Percentiles rank a stretch among this genome's conserved stretches.
phyloP scores from a whole-genome alignment of 331 rosid genomes.

The Saraca asoca region DNA sequence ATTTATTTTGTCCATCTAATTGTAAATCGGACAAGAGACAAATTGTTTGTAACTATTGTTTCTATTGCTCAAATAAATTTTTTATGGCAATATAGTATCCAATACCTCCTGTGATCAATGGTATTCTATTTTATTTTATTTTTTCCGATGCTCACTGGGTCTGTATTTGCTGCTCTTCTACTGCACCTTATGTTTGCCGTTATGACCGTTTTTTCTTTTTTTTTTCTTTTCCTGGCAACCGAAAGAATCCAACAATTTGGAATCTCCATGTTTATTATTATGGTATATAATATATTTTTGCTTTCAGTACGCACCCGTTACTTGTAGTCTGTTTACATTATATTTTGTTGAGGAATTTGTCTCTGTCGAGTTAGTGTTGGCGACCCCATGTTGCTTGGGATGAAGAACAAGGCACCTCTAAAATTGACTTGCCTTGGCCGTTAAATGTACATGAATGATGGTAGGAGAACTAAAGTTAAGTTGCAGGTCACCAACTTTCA shows the following conservation, averaged over 20 bases:
- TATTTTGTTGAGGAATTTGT: too few species aligned
- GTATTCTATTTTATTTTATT: background rate
- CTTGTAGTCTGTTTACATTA: too few species aligned
- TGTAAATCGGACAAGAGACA: constrained; percentile 38
- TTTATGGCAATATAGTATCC: constrained; percentile 27
- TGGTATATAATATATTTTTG: too few species aligned
- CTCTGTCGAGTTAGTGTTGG: constrained; percentile 16
- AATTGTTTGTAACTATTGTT: constrained; percentile 18
- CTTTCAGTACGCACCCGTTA: too few species aligned
- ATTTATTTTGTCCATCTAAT: constrained; percentile 28
- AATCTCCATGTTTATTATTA: too few species aligned
- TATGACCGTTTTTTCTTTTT: too few species aligned
- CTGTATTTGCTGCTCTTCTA: background rate
- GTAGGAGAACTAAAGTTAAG: too few species aligned
- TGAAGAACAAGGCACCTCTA: background rate
- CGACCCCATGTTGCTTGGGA: too few species aligned
- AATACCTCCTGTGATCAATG: background rate
- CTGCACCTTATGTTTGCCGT: background rate
- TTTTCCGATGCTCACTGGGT: background rate
- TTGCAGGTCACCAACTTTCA: background rate
- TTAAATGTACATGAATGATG: constrained; percentile 23
- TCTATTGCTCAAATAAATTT: constrained; percentile 27
- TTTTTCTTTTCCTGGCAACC: too few species aligned
- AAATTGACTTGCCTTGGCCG: constrained; percentile 51
- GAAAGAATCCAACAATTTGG: too few species aligned